These are phyloP conservation scores for Phaffia rhodozyma DNA, from an alignment of 1,284 basidiomycete genomes.

Conservation along the genomic window DNA sequence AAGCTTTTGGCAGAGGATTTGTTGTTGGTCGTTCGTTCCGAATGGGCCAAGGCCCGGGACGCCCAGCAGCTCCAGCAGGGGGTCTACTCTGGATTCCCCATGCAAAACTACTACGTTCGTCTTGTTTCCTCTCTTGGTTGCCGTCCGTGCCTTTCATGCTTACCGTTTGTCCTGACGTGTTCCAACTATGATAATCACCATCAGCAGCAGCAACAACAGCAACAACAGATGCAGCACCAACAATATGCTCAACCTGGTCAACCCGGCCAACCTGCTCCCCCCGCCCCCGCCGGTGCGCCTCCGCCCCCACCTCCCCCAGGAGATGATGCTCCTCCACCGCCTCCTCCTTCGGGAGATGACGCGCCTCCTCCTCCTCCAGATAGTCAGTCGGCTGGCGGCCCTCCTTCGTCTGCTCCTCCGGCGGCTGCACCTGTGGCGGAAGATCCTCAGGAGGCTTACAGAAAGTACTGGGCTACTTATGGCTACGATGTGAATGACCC, in stretches of 20 bases:
- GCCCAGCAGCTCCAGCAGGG: slow-evolving; percentile 21
- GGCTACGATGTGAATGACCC: slow-evolving; percentile 69
- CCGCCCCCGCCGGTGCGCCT: slow-evolving; percentile 48
- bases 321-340: slow-evolving; percentile 27
- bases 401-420: slow-evolving; percentile 35
- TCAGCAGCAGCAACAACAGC: slow-evolving; percentile 31
- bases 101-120: slow-evolving; percentile 13
- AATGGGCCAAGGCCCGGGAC: slow-evolving; percentile 62
- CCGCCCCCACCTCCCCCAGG: slow-evolving; percentile 47
- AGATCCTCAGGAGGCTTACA: slow-evolving; percentile 36
- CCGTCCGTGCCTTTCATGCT: not conserved
- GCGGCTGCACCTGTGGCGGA: slow-evolving; percentile 35
- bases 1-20: slow-evolving; percentile 82
- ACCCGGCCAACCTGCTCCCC: slow-evolving; percentile 42
- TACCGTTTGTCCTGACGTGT: slow-evolving; percentile 19
- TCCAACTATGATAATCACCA: slow-evolving; percentile 4
- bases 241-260: slow-evolving; percentile 45
- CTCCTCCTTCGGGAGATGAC: slow-evolving; percentile 25
- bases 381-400: slow-evolving; percentile 30
- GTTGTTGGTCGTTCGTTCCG: slow-evolving; percentile 66
- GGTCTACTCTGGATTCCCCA: slow-evolving; percentile 24
- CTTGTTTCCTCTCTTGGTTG: not conserved
- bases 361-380: slow-evolving; percentile 23
- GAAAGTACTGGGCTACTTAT: slow-evolving; percentile 54
- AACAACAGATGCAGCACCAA: slow-evolving; percentile 31